Evolutionary conservation across 2,329 filamentous ascomycete genomes (phyloP).

Genomic region (Fusarium verticillioides): DNA sequence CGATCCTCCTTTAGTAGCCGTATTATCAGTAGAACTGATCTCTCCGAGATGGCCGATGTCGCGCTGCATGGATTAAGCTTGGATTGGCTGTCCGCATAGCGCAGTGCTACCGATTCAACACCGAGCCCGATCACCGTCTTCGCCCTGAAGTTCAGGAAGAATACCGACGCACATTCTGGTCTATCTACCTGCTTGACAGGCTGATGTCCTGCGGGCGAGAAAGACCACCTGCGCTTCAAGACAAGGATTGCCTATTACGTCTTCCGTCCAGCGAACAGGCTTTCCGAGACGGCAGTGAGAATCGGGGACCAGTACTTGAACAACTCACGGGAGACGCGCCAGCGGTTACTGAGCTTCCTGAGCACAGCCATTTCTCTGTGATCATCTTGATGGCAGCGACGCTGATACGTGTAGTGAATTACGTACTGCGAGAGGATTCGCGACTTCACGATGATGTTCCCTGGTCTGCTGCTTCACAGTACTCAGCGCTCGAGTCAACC

Average conservation of each 20-base stretch:
- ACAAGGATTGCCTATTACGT: not conserved
- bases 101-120: not conserved
- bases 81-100: not conserved
- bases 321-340: not conserved
- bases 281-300: not conserved
- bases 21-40: not conserved
- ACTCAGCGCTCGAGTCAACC: not conserved
- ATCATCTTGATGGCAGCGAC: not conserved
- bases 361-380: not conserved
- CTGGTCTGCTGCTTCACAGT: not conserved
- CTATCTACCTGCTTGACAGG: not conserved
- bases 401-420: not conserved
- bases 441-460: not conserved
- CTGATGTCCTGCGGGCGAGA: not conserved
- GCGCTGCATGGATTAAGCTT: not conserved
- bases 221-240: not conserved
- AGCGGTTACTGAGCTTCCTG: not conserved
- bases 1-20: fast-evolving
- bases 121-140: not conserved
- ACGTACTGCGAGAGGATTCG: not conserved
- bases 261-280: not conserved
- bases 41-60: not conserved
- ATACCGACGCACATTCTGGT: not conserved
- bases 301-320: not conserved
- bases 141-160: not conserved